Evolutionary conservation across 306 rosid species (phyloP).

Genomic region (Castanopsis chinensis): DNA sequence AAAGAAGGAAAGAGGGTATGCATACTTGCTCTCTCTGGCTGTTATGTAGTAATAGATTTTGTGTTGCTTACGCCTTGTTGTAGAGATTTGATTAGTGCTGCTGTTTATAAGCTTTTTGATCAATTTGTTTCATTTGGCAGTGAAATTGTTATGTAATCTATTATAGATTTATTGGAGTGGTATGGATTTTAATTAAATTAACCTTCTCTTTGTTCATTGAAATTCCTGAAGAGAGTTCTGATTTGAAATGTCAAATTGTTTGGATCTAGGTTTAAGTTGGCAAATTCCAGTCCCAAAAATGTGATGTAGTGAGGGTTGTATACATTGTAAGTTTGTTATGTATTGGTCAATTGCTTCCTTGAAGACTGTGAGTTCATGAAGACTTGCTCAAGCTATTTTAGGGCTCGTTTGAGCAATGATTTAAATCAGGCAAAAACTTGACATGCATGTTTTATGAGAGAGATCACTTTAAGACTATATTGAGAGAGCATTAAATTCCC

Average conservation of each 20-base stretch:
- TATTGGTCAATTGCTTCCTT: no score
- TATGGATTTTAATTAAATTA: not conserved
- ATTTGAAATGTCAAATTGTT: not conserved
- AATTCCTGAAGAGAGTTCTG: not conserved
- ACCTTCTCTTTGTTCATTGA: not conserved
- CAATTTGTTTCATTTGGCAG: not conserved
- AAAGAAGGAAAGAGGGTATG: constrained; percentile 92
- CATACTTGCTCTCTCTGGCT: constrained; percentile 3
- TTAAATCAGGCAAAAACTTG: no score
- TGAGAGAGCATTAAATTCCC: no score
- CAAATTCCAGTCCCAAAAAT: no score
- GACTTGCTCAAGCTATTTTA: no score
- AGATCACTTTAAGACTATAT: no score
- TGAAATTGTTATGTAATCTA: not conserved
- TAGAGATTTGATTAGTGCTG: not conserved
- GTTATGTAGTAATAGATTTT: constrained; percentile 1
- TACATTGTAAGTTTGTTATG: no score
- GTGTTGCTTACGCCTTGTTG: constrained; percentile 14
- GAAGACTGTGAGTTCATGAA: no score
- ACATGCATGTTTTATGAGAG: no score
- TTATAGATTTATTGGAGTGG: not conserved
- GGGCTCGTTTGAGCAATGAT: no score
- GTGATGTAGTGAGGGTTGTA: no score
- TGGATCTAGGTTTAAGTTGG: no score
- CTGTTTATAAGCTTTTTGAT: not conserved